Evolutionary conservation across 2,329 filamentous ascomycete genomes (phyloP).

Genomic region (Xenosphaeropsis pyriputrescens): DNA sequence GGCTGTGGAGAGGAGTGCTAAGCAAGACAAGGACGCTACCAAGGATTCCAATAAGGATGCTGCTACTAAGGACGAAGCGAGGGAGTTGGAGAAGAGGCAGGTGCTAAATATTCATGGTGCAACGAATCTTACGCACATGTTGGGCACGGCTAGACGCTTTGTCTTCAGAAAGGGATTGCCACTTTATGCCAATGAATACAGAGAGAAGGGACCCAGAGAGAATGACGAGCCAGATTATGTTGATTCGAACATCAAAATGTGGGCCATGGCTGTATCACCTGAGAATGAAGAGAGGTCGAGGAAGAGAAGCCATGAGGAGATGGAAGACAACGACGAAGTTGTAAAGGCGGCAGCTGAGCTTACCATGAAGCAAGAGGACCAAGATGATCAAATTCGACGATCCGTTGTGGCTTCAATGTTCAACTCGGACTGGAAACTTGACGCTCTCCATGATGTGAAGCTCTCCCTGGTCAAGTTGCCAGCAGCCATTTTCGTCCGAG

Average conservation of each 20-base stretch:
- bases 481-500: conserved; percentile 53
- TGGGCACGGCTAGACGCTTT: conserved; percentile 75
- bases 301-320: conserved; percentile 28
- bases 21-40: conserved; percentile 15
- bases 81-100: conserved; percentile 12
- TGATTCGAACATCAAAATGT: conserved; percentile 68
- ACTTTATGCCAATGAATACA: conserved; percentile 55
- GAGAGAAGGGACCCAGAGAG: conserved; percentile 10
- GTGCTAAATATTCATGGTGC: conserved; percentile 60
- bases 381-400: conserved; percentile 35
- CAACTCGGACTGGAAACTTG: conserved; percentile 58
- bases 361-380: conserved; percentile 14
- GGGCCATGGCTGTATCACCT: conserved; percentile 56
- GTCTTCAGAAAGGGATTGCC: conserved; percentile 75
- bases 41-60: conserved; percentile 11
- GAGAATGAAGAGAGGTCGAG: conserved; percentile 18
- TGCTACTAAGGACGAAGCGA: conserved; percentile 4
- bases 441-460: conserved; percentile 51
- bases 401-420: conserved; percentile 65
- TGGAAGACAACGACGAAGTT: conserved; percentile 4
- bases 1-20: conserved; percentile 20
- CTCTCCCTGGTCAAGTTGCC: conserved; percentile 54
- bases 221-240: conserved; percentile 48
- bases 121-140: conserved; percentile 62
- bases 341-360: conserved; percentile 19